Evolutionary conservation across 768 basidiomycete genomes (phyloP), one percentile per base, ranked within the genome.

Genomic region (Fibroporia radiculosa): DNA sequence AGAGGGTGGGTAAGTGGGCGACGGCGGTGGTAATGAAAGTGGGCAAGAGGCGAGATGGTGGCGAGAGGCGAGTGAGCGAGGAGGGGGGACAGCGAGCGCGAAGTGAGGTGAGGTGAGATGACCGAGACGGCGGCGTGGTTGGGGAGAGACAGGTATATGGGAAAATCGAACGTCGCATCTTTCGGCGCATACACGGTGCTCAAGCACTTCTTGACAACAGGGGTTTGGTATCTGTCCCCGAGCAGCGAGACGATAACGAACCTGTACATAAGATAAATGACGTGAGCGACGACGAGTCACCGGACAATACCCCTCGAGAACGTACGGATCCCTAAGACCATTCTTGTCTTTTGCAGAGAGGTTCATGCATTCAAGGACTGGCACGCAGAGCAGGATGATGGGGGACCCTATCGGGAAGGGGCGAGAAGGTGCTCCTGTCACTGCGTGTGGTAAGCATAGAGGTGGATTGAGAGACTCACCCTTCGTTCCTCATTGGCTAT

Each of bases 121-220:
- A n/a, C n/a, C n/a, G n/a, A n/a, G 1, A 74, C 78, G 26, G 84
- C 84, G 4, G 87, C 72, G 35, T 70, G 69, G 53, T 85, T 83
- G 1, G 82, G 81, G 22, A 85, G 72, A 13, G 82, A 84, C 14
- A 84, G 70, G 53, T 85, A 88, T 14, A 96, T 71, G 0, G 91
- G 86, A 54, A 93, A 90, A 47, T 95, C 88, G 60, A 93, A 97
- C 0, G 90, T 93, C 10, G 89, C 82, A 54, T 85, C 79, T 48
- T 80, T 80, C 10, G 80, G 49, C 0, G 68, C 52, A 50, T 76
- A 95, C 1, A 65, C 59, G 3, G 92, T 92, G 51, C 82, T 83
- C 18, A 81, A 53, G 1, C 73, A 84, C 39, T 79, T 76, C 59
- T 87, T 93, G 22, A 75, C 65, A n/a, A 87, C 84, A 0, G 90